Evolutionary conservation across 495 filamentous ascomycete species (phyloP), one percentile per base, ranked within the genome.

Genomic region (Parmelia sp.): DNA sequence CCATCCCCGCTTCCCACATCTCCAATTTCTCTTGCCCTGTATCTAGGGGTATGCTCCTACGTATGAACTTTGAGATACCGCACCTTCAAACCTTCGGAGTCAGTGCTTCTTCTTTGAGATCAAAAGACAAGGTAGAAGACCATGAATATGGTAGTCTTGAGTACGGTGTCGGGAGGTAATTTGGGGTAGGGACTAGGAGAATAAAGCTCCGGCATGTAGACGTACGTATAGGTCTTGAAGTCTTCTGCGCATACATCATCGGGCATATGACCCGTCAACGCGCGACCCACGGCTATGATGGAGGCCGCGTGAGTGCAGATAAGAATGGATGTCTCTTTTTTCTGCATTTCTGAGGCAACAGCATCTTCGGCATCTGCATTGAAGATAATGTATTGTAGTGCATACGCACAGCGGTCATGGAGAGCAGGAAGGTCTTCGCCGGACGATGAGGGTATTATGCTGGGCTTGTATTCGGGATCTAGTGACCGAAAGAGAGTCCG

Each of bases 301-400:
- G 85, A 82, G 27, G 94, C 94, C 0, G 93, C 94, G 77, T 98
- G 94, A n/a, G 90, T 86, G 73, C 89, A 96, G 19, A 98, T 82
- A 29, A 96, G 66, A 21, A 97, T 77, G 0, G 90, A 78, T 57
- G 57, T 58, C 25, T 60, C 53, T 37, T 35, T 58, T 45, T 33
- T 27, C 1, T 17, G 53, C 15, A 17, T 23, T 12, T 60, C 58
- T 33, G 39, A 35, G 29, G 49, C 23, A 21, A 10, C 21, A 33
- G 37, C 51, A 10, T 83, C 76, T 57, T 87, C 80, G 7, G 71
- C 67, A 71, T 98, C 94, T 37, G 88, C 82, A 44, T 83, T 76
- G 58, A 80, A 77, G 68, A 98, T 91, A 58, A 97, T 82, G 9
- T 76, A 77, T 21, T 84, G 75, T 27, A 96, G 78, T 2, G 86